These are phyloP conservation scores for Gloeopeniophorella convolvens DNA, from an alignment of 768 basidiomycete species.

Conservation along the genomic window DNA sequence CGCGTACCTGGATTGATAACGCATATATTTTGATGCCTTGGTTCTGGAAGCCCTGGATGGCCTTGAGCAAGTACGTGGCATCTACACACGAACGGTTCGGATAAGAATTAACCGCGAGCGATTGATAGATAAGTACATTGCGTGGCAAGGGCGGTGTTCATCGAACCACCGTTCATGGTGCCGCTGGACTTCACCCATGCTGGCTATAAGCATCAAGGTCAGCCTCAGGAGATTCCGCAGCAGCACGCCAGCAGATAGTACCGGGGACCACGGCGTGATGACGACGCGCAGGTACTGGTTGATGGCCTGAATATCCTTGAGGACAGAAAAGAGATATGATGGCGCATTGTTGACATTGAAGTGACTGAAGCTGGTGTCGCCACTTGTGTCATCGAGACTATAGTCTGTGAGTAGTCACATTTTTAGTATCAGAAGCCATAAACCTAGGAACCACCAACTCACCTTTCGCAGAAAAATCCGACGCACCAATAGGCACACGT, in stretches of 20 bases:
- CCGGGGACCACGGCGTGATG: constrained; percentile 70
- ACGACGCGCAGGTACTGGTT: constrained; percentile 50
- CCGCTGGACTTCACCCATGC: constrained; percentile 72
- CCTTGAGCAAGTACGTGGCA: constrained; percentile 66
- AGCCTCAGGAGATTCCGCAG: background rate
- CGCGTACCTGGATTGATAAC: constrained; percentile 48
- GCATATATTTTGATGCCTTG: constrained; percentile 60
- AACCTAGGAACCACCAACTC: too few species aligned
- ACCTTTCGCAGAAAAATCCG: constrained; percentile 63
- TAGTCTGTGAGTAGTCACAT: constrained; percentile 43
- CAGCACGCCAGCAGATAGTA: constrained; percentile 23
- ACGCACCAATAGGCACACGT: constrained; percentile 64
- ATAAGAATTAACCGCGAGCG: background rate
- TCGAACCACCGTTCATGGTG: constrained; percentile 63
- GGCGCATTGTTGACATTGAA: constrained; percentile 58
- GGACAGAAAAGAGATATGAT: constrained; percentile 53
- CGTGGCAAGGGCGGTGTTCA: constrained; percentile 33
- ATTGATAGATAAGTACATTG: constrained; percentile 38
- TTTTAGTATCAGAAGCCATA: too few species aligned
- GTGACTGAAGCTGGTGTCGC: constrained; percentile 49
- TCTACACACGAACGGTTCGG: constrained; percentile 33
- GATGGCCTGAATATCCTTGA: constrained; percentile 56
- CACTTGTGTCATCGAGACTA: constrained; percentile 54
- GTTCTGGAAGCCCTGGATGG: constrained; percentile 60
- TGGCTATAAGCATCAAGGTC: constrained; percentile 40